Percentiles rank a stretch among this genome's conserved stretches.
phyloP scores from a whole-genome alignment of 2,329 filamentous ascomycete species.

The Penicillium sp. region DNA sequence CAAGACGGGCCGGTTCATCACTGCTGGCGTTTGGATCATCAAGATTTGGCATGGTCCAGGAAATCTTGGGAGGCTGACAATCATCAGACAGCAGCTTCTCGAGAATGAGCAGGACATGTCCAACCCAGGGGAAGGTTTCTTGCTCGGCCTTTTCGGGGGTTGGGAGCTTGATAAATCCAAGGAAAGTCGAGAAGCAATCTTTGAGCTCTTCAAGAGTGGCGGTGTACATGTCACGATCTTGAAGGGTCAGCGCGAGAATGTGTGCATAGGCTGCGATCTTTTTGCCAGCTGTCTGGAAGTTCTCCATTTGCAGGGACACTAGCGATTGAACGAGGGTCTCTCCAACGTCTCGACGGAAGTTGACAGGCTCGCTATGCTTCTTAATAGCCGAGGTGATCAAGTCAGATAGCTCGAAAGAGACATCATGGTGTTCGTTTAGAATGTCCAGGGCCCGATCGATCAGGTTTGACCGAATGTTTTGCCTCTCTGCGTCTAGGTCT shows the following conservation, averaged over 20 bases:
- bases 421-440: constrained; percentile 79
- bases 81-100: constrained; percentile 91
- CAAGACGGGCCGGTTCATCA: constrained; percentile 58
- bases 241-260: constrained; percentile 81
- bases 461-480: constrained; percentile 69
- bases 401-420: constrained; percentile 88
- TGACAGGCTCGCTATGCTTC: constrained; percentile 60
- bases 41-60: constrained; percentile 62
- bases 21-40: constrained; percentile 51
- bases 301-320: constrained; percentile 63
- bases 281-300: constrained; percentile 56
- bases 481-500: constrained; percentile 73
- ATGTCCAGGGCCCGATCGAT: constrained; percentile 91
- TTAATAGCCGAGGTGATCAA: constrained; percentile 72
- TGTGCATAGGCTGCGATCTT: constrained; percentile 92
- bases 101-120: constrained; percentile 82
- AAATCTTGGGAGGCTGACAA: constrained; percentile 71
- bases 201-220: constrained; percentile 72
- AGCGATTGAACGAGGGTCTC: constrained; percentile 81
- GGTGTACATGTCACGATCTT: constrained; percentile 77
- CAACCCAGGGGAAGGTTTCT: constrained; percentile 87
- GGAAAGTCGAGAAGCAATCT: constrained; percentile 71
- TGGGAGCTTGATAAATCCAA: constrained; percentile 72
- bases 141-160: constrained; percentile 64
- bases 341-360: constrained; percentile 70